phyloP scores from a whole-genome alignment of 2,329 filamentous ascomycete species.

The Aspergillus caelatus region DNA sequence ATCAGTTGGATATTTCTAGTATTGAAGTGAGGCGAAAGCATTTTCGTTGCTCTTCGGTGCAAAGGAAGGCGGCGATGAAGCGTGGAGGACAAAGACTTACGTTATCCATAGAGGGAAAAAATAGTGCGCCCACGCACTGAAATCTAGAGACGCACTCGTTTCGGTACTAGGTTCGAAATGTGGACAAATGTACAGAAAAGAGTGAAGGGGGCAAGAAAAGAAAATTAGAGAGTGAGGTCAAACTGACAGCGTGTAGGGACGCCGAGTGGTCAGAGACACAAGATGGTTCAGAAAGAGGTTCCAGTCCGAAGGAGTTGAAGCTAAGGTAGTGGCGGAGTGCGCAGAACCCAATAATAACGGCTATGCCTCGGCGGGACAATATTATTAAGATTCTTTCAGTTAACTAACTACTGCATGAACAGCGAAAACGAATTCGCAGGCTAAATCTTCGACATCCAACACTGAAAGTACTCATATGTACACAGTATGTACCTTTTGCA shows the following conservation, averaged over 20 bases:
- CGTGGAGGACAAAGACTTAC: constrained; percentile 34
- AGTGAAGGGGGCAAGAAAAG: constrained; percentile 1
- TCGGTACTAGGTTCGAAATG: background rate
- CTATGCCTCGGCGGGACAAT: constrained; percentile 20
- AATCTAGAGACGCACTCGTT: constrained; percentile 29
- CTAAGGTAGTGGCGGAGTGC: constrained; percentile 28
- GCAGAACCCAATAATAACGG: constrained; percentile 26
- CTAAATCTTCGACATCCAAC: background rate
- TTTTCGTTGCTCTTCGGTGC: background rate
- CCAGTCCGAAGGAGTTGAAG: constrained; percentile 27
- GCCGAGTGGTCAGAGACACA: constrained; percentile 14
- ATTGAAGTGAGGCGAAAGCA: background rate
- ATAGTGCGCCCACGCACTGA: constrained; percentile 37
- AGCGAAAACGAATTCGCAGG: background rate
- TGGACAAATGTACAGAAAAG: background rate
- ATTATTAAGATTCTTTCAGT: constrained; percentile 18
- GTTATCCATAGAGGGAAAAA: constrained; percentile 48
- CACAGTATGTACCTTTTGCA: background rate
- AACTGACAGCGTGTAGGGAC: constrained; percentile 9
- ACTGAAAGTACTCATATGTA: background rate
- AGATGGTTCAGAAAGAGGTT: constrained; percentile 28
- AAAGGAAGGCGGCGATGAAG: background rate
- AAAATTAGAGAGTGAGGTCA: constrained; percentile 13
- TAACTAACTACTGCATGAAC: too few species aligned
- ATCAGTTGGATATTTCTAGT: constrained; percentile 6